A percentile compares a stretch with the other conserved stretches of the same genome.
phyloP scores from a whole-genome alignment of 1,284 basidiomycete species.

The Pascua sp. region DNA sequence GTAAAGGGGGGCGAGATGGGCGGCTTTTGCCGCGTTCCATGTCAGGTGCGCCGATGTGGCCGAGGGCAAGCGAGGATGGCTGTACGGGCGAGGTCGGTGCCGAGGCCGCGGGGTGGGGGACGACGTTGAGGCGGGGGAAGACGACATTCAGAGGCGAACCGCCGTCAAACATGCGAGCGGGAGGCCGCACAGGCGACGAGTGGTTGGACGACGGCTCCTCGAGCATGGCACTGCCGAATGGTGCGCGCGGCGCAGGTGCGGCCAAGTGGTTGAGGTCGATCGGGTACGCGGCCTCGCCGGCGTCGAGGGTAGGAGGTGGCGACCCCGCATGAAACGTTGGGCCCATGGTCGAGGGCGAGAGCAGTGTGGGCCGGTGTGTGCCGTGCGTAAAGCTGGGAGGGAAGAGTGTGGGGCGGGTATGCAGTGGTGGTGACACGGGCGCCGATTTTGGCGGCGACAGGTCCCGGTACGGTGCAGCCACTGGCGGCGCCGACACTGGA shows the following conservation, averaged over 20 bases:
- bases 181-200: constrained; percentile 15
- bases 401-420: neutral
- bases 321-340: constrained; percentile 1
- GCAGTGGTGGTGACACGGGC: neutral
- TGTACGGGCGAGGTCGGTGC: constrained; percentile 15
- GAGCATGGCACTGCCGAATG: constrained; percentile 2
- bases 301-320: neutral
- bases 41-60: too few relatives aligned
- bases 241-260: neutral
- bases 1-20: constrained; percentile 7
- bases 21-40: constrained; percentile 1
- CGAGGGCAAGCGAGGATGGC: too few relatives aligned
- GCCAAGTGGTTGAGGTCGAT: neutral
- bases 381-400: too few relatives aligned
- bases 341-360: constrained; percentile 1
- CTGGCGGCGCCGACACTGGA: too few relatives aligned
- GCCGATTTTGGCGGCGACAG: too few relatives aligned
- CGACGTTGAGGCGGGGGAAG: neutral
- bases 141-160: too few relatives aligned
- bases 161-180: neutral
- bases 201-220: constrained; percentile 16
- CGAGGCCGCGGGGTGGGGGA: constrained; percentile 16
- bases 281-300: too few relatives aligned
- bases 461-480: too few relatives aligned
- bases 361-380: too few relatives aligned